Conservation (phyloP, 768 basidiomycete genomes). For the Kwoniella sp. region DNA sequence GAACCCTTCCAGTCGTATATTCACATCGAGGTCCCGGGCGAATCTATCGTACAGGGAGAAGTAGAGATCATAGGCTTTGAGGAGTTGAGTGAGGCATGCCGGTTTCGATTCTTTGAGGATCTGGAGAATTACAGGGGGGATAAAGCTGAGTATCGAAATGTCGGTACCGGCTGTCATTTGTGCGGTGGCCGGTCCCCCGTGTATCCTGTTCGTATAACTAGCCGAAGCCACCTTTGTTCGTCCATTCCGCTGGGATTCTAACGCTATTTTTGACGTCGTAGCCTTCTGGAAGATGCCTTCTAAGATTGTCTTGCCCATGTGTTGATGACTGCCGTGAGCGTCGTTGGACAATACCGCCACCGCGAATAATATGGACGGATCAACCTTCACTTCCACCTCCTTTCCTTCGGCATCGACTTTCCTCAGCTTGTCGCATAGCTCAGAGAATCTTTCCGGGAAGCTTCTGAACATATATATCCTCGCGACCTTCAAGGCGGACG, state of each 20-base stretch:
- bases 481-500: background rate
- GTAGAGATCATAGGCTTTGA: background rate
- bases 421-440: too few species aligned
- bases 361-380: too few species aligned
- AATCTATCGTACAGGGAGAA: background rate
- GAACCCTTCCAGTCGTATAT: slow-evolving; percentile 17
- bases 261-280: too few species aligned
- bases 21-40: background rate
- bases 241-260: too few species aligned
- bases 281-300: too few species aligned
- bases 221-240: too few species aligned
- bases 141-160: background rate
- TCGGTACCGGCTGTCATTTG: background rate
- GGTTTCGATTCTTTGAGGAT: slow-evolving; percentile 1
- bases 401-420: too few species aligned
- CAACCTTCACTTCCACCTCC: too few species aligned
- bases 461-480: background rate
- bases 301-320: too few species aligned
- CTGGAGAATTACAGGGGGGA: background rate
- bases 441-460: background rate
- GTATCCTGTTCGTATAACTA: background rate
- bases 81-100: background rate
- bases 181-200: background rate
- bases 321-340: too few species aligned
- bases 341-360: too few species aligned